Percentiles rank a stretch among this genome's conserved stretches.
phyloP scores from a whole-genome alignment of 495 filamentous ascomycete species.

The Lasiosphaeria miniovina region DNA sequence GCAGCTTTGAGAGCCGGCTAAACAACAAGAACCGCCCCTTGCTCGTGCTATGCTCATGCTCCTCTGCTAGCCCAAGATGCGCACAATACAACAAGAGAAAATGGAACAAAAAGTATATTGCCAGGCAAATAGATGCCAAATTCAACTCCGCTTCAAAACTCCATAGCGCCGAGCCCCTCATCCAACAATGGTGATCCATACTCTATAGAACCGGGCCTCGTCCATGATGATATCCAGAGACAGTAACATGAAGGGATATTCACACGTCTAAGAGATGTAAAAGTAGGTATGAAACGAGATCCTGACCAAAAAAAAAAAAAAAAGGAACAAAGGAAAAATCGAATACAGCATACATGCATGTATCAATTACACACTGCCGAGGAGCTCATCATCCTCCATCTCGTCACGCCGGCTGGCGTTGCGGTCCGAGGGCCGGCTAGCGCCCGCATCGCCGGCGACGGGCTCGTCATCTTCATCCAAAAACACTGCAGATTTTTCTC shows the following conservation, averaged over 20 bases:
- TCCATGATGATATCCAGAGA: background rate
- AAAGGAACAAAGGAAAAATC: too few species aligned
- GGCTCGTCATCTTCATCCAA: constrained; percentile 1
- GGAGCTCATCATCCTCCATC: constrained; percentile 29
- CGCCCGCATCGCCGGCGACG: background rate
- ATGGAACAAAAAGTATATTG: background rate
- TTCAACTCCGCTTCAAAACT: background rate
- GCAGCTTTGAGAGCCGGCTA: too few species aligned
- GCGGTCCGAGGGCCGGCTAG: background rate
- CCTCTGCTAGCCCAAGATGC: background rate
- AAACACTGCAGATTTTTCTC: background rate
- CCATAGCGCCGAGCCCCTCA: background rate
- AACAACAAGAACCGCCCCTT: background rate
- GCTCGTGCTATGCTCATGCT: background rate
- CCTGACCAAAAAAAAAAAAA: too few species aligned
- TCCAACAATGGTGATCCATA: background rate
- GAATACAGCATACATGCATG: too few species aligned
- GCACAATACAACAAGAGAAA: background rate
- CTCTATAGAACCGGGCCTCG: background rate
- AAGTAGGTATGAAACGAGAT: too few species aligned
- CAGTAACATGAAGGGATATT: too few species aligned
- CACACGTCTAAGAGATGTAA: too few species aligned
- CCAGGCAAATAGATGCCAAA: background rate
- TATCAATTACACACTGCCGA: constrained; percentile 5
- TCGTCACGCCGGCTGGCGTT: constrained; percentile 9